Evolutionary conservation across 129 eudicot species (phyloP).

Genomic region (Ambrosia trifida): DNA sequence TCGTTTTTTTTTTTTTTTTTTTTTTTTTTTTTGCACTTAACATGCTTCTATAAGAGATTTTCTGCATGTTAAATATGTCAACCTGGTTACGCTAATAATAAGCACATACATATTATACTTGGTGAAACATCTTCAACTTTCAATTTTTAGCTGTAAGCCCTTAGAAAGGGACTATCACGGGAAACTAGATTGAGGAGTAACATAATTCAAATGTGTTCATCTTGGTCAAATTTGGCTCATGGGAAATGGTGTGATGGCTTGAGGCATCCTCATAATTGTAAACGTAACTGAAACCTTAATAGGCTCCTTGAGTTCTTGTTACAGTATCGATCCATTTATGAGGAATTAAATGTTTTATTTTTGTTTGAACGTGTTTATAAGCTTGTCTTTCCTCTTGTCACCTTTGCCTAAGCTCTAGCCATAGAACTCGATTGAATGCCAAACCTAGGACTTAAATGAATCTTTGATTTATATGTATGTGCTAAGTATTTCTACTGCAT

Average conservation of each 20-base stretch:
- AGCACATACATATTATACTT: not conserved
- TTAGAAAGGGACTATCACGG: slow-evolving; percentile 21
- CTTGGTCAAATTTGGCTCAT: not conserved
- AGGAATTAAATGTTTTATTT: not conserved
- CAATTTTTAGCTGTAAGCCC: slow-evolving; percentile 1
- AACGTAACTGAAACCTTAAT: not conserved
- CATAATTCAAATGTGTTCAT: slow-evolving; percentile 6
- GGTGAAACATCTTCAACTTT: not conserved
- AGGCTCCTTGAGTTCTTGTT: not conserved
- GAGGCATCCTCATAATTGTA: not conserved
- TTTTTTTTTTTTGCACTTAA: not conserved
- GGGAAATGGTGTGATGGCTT: slow-evolving; percentile 3
- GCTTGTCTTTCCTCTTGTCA: not conserved
- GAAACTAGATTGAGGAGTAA: slow-evolving; percentile 15
- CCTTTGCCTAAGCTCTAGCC: not conserved
- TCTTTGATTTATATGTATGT: not conserved
- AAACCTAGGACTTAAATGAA: not conserved
- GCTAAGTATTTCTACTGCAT: not conserved
- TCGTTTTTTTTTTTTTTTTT: not conserved
- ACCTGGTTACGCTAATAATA: slow-evolving; percentile 9
- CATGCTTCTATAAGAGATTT: not conserved
- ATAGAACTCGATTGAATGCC: no score
- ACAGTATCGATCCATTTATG: not conserved
- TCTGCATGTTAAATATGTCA: not conserved
- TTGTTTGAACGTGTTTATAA: not conserved